Conservation (phyloP, 352 stramenopile species). For the Plasmopara muralis region DNA sequence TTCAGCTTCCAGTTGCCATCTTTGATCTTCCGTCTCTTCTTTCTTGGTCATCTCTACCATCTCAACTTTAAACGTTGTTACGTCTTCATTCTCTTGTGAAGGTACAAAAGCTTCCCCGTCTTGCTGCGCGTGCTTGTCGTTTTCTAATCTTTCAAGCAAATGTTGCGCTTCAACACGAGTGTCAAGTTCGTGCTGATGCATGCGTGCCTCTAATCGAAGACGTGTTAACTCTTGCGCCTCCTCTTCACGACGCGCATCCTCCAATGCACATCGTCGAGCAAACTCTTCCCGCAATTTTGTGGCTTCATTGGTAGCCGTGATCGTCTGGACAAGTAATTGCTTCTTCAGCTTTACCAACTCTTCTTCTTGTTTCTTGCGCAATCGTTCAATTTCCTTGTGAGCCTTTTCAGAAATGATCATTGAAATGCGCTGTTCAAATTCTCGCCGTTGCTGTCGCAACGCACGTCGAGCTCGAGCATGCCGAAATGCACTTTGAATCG, state of each 20-base stretch:
- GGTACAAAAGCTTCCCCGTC: conserved; percentile 40
- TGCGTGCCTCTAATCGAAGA: conserved; percentile 46
- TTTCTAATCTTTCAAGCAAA: conserved; percentile 38
- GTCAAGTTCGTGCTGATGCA: conserved; percentile 46
- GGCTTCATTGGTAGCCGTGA: conserved; percentile 41
- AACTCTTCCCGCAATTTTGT: conserved; percentile 37
- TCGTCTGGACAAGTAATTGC: conserved; percentile 55
- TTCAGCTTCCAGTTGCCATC: conserved; percentile 31
- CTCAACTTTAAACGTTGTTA: conserved; percentile 46
- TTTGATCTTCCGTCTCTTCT: conserved; percentile 16
- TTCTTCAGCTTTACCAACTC: conserved; percentile 59
- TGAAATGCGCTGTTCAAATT: conserved; percentile 75
- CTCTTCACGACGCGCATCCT: conserved; percentile 34
- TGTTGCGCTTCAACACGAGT: conserved; percentile 33
- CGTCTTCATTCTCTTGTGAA: conserved; percentile 50
- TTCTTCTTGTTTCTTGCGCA: conserved; percentile 65
- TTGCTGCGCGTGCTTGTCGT: conserved; percentile 33
- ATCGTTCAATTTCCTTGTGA: conserved; percentile 68
- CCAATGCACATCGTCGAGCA: conserved; percentile 35
- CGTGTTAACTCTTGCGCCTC: conserved; percentile 53
- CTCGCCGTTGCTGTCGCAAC: conserved; percentile 38
- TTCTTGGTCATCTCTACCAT: conserved; percentile 33
- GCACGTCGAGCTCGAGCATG: conserved; percentile 31
- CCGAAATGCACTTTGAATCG: conserved; percentile 63
- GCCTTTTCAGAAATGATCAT: conserved; percentile 79